Evolutionary conservation across 2,329 filamentous ascomycete genomes (phyloP).

Genomic region (Diaporthe velutina): DNA sequence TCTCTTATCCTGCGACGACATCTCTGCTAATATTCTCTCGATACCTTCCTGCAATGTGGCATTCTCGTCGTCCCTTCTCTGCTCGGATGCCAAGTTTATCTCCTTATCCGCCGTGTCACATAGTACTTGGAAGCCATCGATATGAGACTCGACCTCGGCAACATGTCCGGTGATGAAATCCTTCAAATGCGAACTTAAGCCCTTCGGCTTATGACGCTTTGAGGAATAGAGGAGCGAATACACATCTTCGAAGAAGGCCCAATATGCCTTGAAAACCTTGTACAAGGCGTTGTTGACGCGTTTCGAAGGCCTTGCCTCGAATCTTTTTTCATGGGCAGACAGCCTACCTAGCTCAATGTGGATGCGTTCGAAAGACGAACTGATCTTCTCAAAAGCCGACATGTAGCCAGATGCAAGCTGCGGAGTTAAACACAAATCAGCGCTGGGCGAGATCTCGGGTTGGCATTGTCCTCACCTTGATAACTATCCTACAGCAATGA

Average conservation of each 20-base stretch:
- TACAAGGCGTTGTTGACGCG: not conserved
- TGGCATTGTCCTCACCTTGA: not conserved
- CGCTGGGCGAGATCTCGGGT: not conserved
- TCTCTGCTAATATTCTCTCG: not conserved
- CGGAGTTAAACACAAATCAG: not conserved
- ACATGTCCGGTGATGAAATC: not conserved
- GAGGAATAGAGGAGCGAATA: not conserved
- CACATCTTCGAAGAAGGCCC: not conserved
- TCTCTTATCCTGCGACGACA: not conserved
- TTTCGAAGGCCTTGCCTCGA: not conserved
- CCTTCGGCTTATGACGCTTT: not conserved
- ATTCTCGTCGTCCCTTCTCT: not conserved
- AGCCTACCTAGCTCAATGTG: not conserved
- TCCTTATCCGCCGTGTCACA: not conserved
- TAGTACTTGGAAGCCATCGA: not conserved
- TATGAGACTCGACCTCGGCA: conserved; percentile 5
- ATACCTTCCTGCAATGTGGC: not conserved
- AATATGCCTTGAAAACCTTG: not conserved
- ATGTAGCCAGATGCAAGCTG: not conserved
- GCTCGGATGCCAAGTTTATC: conserved; percentile 3
- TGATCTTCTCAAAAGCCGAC: not conserved
- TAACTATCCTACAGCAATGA: too few relatives aligned
- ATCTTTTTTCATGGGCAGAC: not conserved
- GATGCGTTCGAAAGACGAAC: not conserved
- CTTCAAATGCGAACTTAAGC: not conserved